Percentiles rank a stretch among this genome's conserved stretches.
These are phyloP conservation scores for Xylariaceae sp. DNA, from an alignment of 2,329 filamentous ascomycete genomes.

Conservation along the genomic window DNA sequence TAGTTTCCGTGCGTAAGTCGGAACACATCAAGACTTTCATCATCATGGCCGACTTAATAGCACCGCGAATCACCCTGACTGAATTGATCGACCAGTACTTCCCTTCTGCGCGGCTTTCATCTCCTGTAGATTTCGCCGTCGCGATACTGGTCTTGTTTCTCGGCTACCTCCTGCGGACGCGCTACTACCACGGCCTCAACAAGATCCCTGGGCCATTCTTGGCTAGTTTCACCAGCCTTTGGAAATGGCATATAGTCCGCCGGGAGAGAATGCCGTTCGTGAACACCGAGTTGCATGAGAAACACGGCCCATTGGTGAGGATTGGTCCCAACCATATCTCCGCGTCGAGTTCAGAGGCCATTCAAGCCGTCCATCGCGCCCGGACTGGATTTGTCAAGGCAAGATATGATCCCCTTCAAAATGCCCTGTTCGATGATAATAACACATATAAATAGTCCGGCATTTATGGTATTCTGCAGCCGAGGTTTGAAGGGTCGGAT, in stretches of 20 bases:
- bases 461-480: constrained; percentile 13
- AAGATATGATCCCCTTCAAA: background rate
- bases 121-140: background rate
- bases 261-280: constrained; percentile 9
- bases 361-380: constrained; percentile 9
- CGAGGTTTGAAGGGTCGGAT: constrained; percentile 8
- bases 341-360: constrained; percentile 13
- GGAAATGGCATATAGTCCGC: constrained; percentile 12
- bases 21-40: background rate
- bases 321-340: constrained; percentile 17
- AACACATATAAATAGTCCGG: constrained; percentile 4
- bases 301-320: constrained; percentile 12
- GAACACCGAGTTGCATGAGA: constrained; percentile 13
- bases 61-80: background rate
- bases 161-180: constrained; percentile 6
- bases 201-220: constrained; percentile 12
- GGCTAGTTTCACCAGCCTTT: constrained; percentile 13
- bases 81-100: background rate
- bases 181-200: constrained; percentile 10
- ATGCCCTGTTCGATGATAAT: background rate
- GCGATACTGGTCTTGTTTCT: background rate
- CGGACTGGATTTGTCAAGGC: constrained; percentile 12
- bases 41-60: background rate
- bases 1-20: background rate
- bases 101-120: background rate